Percentiles rank a stretch among this genome's conserved stretches.
Conservation (phyloP, 2,329 filamentous ascomycete genomes). For the Apiospora marii region DNA sequence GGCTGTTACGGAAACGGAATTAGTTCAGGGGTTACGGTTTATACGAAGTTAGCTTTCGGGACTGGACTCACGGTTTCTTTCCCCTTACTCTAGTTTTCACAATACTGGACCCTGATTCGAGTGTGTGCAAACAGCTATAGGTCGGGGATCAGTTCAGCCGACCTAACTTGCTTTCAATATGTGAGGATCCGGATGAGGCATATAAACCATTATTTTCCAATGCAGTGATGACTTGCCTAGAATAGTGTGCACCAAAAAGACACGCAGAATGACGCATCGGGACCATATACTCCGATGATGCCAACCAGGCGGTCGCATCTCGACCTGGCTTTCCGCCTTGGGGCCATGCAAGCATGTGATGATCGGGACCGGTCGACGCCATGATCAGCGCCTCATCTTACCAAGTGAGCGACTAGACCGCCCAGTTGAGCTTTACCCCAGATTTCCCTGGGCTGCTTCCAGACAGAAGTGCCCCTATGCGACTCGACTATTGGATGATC, state of each 20-base stretch:
- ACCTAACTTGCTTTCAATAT: background rate
- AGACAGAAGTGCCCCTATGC: background rate
- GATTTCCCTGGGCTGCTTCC: background rate
- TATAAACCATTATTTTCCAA: background rate
- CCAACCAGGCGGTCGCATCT: background rate
- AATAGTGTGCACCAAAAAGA: background rate
- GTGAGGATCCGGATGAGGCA: background rate
- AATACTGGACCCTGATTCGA: too few species aligned
- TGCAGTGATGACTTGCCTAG: background rate
- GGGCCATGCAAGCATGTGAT: background rate
- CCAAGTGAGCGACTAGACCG: background rate
- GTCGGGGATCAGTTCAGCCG: background rate
- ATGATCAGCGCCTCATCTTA: background rate
- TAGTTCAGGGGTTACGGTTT: conserved; percentile 16
- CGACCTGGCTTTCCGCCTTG: background rate
- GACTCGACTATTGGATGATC: too few species aligned
- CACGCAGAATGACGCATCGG: background rate
- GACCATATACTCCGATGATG: background rate
- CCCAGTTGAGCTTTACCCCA: background rate
- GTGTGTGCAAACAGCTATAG: background rate
- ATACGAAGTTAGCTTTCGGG: background rate
- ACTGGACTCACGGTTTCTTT: background rate
- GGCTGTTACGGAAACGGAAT: background rate
- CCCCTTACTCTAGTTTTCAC: background rate
- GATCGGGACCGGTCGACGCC: background rate